Evolutionary conservation across 352 stramenopile species (phyloP), one percentile per base, ranked within the genome.

Genomic region (Globisporangium radiosum): DNA sequence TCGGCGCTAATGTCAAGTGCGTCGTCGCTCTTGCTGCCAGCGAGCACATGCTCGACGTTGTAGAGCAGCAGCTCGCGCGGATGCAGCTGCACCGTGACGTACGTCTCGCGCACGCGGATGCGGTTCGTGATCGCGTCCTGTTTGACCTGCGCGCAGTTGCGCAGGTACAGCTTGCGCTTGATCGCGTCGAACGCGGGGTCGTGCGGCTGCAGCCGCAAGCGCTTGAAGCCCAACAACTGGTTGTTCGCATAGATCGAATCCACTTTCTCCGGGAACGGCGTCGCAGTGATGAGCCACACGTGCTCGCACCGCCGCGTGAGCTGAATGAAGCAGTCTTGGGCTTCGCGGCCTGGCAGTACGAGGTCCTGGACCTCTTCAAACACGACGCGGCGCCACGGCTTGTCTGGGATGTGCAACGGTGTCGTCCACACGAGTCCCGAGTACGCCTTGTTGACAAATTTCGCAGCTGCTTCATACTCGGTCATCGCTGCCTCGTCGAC

Each of bases 281-380:
- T 95, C 10, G 86, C 86, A 5, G 78, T 92, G 57, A 95, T 89
- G 51, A 95, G 68, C 86, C 86, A 95, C 37, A 92, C 79, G 65
- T 95, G 86, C 59, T 85, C 65, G 48, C 80, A 84, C 14, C 71
- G 66, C 38, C 76, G 77, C 38, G 82, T 93, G 25, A 95, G 78
- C 60, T 95, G 86, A 51, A 95, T 75, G 50, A 95, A 88, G 61
- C 86, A 94, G 60, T 95, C 84, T 50, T 90, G 77, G 6, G 77
- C 77, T 50, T 75, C 64, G 25, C 84, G 87, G 4, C 84, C 86
- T 3, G 81, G 76, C 17, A 87, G 64, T 7, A 94, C 86, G 9
- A 95, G 70, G 63, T 94, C 86, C 57, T 95, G 86, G 17, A 95
- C 85, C 63, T 95, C 86, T 64, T 95, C 86, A 69, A 94, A 95